Conservation (phyloP, 306 rosid genomes). For the Mucuna pruriens region DNA sequence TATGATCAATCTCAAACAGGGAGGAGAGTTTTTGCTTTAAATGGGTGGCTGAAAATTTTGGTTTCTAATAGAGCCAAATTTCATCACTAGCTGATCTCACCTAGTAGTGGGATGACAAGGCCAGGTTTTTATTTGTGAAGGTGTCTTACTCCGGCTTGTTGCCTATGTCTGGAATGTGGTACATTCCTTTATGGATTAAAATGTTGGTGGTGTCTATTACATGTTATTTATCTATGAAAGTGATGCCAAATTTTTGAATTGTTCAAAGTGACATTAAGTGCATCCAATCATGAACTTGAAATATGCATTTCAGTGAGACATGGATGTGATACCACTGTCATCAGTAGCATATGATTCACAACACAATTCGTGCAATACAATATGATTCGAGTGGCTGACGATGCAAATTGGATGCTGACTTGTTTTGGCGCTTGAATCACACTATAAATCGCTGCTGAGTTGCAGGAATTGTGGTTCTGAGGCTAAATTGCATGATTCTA, state of each 20-base stretch:
- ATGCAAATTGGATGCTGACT: not conserved
- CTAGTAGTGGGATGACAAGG: not conserved
- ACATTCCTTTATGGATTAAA: conserved; percentile 6
- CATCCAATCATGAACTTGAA: conserved; percentile 3
- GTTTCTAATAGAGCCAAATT: not conserved
- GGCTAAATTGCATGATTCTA: not conserved
- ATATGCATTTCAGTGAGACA: conserved; percentile 16
- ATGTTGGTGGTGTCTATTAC: not conserved
- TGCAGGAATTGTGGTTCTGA: not conserved
- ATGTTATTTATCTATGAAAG: not conserved
- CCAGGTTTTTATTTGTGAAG: not conserved
- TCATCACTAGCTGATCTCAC: not conserved
- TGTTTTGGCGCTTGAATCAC: not conserved
- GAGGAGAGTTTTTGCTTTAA: not conserved
- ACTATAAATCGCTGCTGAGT: too few relatives aligned
- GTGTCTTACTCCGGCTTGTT: not conserved
- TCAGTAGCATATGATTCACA: not conserved
- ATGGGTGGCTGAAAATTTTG: not conserved
- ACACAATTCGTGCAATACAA: not conserved
- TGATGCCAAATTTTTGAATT: not conserved
- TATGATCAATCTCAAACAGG: conserved; percentile 1
- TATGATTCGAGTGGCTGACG: not conserved
- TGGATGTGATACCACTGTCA: not conserved
- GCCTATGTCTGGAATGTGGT: not conserved
- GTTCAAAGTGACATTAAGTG: conserved; percentile 9